Percentiles rank a stretch among this genome's conserved stretches.
Evolutionary conservation across 129 eudicot genomes (phyloP).

Genomic region (Lactuca saligna): DNA sequence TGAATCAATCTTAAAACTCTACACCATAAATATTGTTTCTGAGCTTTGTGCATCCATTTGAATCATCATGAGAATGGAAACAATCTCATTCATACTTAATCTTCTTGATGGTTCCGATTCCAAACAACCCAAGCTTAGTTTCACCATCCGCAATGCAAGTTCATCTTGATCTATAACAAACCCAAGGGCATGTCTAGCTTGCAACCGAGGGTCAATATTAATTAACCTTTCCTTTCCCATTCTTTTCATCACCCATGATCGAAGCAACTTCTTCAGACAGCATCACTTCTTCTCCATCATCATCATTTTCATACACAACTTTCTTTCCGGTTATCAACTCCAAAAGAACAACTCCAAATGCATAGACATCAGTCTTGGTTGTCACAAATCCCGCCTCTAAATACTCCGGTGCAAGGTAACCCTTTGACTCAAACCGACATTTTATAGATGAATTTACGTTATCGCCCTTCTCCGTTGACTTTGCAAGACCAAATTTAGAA

Average conservation of each 20-base stretch:
- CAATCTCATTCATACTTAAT: conserved; percentile 50
- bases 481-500: conserved; percentile 58
- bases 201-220: conserved; percentile 52
- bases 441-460: conserved; percentile 35
- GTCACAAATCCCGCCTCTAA: conserved; percentile 49
- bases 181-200: conserved; percentile 51
- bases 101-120: conserved; percentile 47
- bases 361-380: conserved; percentile 71
- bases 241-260: conserved; percentile 30
- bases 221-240: conserved; percentile 28
- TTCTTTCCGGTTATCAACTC: conserved; percentile 72
- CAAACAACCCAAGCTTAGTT: conserved; percentile 55
- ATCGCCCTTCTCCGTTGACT: conserved; percentile 39
- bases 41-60: conserved; percentile 55
- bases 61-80: conserved; percentile 54
- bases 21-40: conserved; percentile 17
- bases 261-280: conserved; percentile 47
- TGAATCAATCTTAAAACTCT: background rate
- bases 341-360: conserved; percentile 77
- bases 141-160: conserved; percentile 48
- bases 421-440: conserved; percentile 47
- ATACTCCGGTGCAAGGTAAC: conserved; percentile 79
- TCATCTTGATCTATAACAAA: conserved; percentile 52
- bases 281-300: conserved; percentile 46
- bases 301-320: conserved; percentile 38